Percentiles rank a stretch among this genome's conserved stretches.
Evolutionary conservation across 202 grass and related monocot species (phyloP).

Genomic region (Brachypodium distachyon): DNA sequence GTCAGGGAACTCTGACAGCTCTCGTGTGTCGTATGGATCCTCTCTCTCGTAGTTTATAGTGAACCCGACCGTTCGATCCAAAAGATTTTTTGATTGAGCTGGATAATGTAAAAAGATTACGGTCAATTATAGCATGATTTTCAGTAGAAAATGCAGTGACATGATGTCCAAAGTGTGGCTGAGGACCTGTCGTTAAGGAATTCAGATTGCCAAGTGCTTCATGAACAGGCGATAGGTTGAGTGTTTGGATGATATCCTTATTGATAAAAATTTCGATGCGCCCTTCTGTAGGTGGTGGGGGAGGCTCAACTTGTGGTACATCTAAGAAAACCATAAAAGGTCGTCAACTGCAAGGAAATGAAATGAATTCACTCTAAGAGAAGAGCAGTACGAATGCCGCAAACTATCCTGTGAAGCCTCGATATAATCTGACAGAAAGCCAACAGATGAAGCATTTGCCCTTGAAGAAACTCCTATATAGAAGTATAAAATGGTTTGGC

Average conservation of each 20-base stretch:
- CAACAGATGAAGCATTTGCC: not conserved
- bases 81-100: constrained; percentile 44
- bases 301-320: constrained; percentile 46
- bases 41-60: constrained; percentile 90
- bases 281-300: constrained; percentile 65
- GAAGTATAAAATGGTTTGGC: not conserved
- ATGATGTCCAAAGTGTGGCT: not conserved
- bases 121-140: not conserved
- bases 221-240: constrained; percentile 48
- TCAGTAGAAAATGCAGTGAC: not conserved
- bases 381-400: not conserved
- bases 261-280: constrained; percentile 59
- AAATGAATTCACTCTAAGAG: not conserved
- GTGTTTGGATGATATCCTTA: constrained; percentile 36
- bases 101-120: not conserved
- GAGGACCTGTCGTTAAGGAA: constrained; percentile 38
- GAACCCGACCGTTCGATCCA: constrained; percentile 76
- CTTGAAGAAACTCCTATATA: not conserved
- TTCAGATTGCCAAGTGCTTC: constrained; percentile 36
- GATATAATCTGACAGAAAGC: not conserved
- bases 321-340: constrained; percentile 15
- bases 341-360: not conserved
- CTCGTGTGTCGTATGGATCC: constrained; percentile 54
- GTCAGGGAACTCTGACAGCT: constrained; percentile 72
- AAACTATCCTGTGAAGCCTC: not conserved